Conservation (phyloP, 202 grass and related monocot genomes). For the Eragrostis tef region DNA sequence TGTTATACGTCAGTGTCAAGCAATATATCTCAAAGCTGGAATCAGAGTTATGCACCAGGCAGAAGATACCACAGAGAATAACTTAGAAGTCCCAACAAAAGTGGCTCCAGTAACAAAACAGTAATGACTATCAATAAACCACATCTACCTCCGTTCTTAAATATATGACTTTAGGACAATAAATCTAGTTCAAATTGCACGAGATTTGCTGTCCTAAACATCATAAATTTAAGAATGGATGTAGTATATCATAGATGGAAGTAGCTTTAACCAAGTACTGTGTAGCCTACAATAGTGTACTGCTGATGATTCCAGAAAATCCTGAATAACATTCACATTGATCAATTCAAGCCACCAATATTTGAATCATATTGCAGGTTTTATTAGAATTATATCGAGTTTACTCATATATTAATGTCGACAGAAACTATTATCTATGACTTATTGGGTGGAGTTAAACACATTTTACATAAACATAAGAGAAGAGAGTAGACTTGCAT, state of each 20-base stretch:
- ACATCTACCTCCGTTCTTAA: background rate
- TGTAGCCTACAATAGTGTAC: conserved; percentile 9
- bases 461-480: background rate
- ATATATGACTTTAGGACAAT: too few species aligned
- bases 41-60: background rate
- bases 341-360: background rate
- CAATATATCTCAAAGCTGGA: background rate
- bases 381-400: background rate
- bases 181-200: too few species aligned
- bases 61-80: conserved; percentile 9
- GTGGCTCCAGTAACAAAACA: background rate
- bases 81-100: background rate
- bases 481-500: background rate
- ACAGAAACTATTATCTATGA: background rate
- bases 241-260: background rate
- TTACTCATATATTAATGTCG: background rate
- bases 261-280: background rate
- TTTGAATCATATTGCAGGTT: background rate
- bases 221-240: too few species aligned
- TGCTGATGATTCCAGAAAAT: conserved; percentile 26
- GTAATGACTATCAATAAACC: background rate
- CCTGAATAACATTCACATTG: background rate
- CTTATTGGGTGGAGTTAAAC: background rate
- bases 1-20: background rate
- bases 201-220: too few species aligned